A percentile compares a stretch with the other conserved stretches of the same genome.
Conservation (phyloP, 2,329 filamentous ascomycete genomes). For the Ophiostoma novo-ulmi region DNA sequence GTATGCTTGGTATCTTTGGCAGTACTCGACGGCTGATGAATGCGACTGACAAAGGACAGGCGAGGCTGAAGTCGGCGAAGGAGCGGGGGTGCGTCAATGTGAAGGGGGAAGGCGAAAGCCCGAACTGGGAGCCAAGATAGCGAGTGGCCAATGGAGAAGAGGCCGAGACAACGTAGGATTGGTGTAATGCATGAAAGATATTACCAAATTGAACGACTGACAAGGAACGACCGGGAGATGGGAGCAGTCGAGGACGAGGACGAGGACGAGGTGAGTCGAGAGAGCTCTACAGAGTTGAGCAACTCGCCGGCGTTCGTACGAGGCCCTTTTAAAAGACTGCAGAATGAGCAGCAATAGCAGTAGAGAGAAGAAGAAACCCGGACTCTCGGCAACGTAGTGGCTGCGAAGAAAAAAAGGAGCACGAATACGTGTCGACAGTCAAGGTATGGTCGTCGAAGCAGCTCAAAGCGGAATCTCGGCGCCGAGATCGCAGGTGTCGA, state of each 20-base stretch:
- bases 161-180: background rate
- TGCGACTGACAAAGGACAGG: background rate
- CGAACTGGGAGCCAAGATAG: background rate
- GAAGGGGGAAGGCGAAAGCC: background rate
- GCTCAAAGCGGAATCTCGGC: background rate
- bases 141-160: background rate
- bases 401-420: background rate
- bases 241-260: background rate
- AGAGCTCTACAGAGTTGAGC: background rate
- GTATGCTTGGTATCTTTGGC: background rate
- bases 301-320: background rate
- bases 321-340: constrained; percentile 1
- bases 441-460: background rate
- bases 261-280: background rate
- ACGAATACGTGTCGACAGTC: background rate
- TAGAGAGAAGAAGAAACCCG: background rate
- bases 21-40: background rate
- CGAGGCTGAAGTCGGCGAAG: background rate
- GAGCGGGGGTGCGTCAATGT: background rate
- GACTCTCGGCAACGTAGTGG: background rate
- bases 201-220: no score
- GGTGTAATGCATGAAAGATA: background rate
- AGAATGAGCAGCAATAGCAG: background rate
- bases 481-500: background rate
- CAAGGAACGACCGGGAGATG: background rate